Conservation (phyloP, 2,329 filamentous ascomycete species). For the Dissoconium aciculare region DNA sequence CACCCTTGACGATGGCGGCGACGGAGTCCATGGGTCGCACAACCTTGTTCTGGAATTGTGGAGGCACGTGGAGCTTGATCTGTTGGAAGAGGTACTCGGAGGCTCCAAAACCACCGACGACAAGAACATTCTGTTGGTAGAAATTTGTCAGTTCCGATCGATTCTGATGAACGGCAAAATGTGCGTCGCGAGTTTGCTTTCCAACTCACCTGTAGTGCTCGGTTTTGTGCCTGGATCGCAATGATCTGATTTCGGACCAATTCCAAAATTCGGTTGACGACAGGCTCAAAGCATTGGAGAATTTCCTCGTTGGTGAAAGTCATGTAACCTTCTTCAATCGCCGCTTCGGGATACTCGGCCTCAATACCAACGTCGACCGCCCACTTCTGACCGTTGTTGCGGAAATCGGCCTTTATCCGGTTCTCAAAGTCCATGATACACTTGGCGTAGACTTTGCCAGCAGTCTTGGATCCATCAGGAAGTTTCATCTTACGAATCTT, state of each 20-base stretch:
- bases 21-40: slow-evolving; percentile 98
- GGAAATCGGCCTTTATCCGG: slow-evolving; percentile 98
- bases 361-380: slow-evolving; percentile 95
- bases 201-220: slow-evolving; percentile 57
- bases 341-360: slow-evolving; percentile 91
- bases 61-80: slow-evolving; percentile 95
- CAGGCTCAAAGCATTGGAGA: slow-evolving; percentile 94
- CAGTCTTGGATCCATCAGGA: slow-evolving; percentile 88
- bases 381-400: slow-evolving; percentile 98
- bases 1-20: slow-evolving; percentile 94
- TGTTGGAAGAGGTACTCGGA: slow-evolving; percentile 99
- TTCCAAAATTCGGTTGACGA: slow-evolving; percentile 92
- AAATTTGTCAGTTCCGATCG: slow-evolving; percentile 15
- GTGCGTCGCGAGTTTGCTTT: too few relatives aligned
- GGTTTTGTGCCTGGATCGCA: slow-evolving; percentile 93
- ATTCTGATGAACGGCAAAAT: background rate
- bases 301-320: slow-evolving; percentile 99
- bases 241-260: slow-evolving; percentile 97
- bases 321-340: slow-evolving; percentile 99
- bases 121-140: slow-evolving; percentile 61
- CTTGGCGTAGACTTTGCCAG: slow-evolving; percentile 96
- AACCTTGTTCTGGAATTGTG: slow-evolving; percentile 96
- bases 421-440: slow-evolving; percentile 99
- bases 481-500: slow-evolving; percentile 99
- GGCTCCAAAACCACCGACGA: slow-evolving; percentile 94